Base-by-base conservation (phyloP, 495 filamentous ascomycete species). In the Tuber aestivum region DNA sequence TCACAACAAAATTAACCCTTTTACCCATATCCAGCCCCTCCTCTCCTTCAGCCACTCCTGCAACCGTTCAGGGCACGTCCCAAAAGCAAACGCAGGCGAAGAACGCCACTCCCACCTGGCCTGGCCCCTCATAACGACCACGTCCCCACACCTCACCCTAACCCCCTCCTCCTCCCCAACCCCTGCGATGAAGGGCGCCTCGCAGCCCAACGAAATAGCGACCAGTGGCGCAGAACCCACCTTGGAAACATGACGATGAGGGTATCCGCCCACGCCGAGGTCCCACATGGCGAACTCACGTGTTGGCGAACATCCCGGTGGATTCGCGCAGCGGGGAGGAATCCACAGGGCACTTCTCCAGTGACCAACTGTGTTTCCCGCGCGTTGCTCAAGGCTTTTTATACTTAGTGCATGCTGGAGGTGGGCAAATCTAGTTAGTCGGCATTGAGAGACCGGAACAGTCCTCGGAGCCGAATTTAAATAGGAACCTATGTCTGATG, bases 301-400 rank as follows among this genome's bases (percentile, higher is more conserved):
- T 95, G 87, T 1, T 77, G 79, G 8, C 88, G 88, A 75, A 95
- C 87, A 81, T 97, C 94, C 5, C 76, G 65, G 6, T 94, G 95
- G 77, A 97, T 5, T 8, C 78, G 45, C 41, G 61, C 35, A 23
- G 45, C 6, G 56, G 35, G 56, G 56, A 35, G 56, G 27, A 35
- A 6, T 75, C 72, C 40, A 83, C 80, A 0, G 94, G 93, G 82
- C 97, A 97, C 41, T 87, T 84, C 81, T 96, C 94, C 48, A 87
- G 86, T 4, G 93, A 94, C 95, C 95, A 97, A 84, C 97, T 91
- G 84, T 98, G 97, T 81, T 97, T 94, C 0, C 93, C 94, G 41
- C 95, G 95, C 16, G 97, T 87, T 8, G 95, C 97, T 20, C 95
- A 97, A 8, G 97, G 88, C 75, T 92, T 94, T 77, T 90, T 91